Conservation (phyloP, 371 early-diverging fungal species). For the Ordospora pajunii region DNA sequence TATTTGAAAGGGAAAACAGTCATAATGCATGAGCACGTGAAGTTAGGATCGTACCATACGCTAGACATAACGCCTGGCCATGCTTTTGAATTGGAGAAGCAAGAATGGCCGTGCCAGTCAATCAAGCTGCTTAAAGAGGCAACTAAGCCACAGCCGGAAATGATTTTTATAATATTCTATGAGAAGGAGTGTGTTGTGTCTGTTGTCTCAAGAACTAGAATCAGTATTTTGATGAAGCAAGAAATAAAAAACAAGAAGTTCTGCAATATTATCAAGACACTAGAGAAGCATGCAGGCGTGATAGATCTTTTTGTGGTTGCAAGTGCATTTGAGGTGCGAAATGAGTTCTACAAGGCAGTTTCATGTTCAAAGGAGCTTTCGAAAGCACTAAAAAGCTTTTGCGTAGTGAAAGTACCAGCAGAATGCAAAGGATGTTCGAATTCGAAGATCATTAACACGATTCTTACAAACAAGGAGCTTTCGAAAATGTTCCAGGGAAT, state of each 20-base stretch:
- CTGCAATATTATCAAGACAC: conserved; percentile 20
- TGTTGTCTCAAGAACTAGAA: conserved; percentile 22
- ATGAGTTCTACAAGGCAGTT: conserved; percentile 18
- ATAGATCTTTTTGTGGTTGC: conserved; percentile 41
- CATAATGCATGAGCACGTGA: conserved; percentile 55
- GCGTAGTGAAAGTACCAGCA: conserved; percentile 36
- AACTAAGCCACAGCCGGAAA: conserved; percentile 38
- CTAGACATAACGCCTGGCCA: conserved; percentile 51
- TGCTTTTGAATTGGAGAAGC: conserved; percentile 51
- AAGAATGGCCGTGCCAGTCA: conserved; percentile 26
- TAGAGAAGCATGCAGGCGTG: conserved; percentile 14
- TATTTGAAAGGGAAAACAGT: conserved; percentile 57
- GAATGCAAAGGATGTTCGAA: conserved; percentile 43
- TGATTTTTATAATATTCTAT: conserved; percentile 53
- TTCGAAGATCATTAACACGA: conserved; percentile 36
- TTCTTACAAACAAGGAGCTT: conserved; percentile 38
- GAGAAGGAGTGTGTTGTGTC: conserved; percentile 50
- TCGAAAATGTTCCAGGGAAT: conserved; percentile 29
- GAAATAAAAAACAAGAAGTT: conserved; percentile 51
- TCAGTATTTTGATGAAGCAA: conserved; percentile 39
- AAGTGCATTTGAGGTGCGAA: conserved; percentile 12
- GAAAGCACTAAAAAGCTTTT: conserved; percentile 11
- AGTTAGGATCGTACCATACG: conserved; percentile 56
- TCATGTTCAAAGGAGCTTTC: neutral
- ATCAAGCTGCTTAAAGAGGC: conserved; percentile 40